A percentile compares a stretch with the other conserved stretches of the same genome.
phyloP scores from a whole-genome alignment of 1,139 yeast genomes.

The Scheffersomyces illinoinensis region DNA sequence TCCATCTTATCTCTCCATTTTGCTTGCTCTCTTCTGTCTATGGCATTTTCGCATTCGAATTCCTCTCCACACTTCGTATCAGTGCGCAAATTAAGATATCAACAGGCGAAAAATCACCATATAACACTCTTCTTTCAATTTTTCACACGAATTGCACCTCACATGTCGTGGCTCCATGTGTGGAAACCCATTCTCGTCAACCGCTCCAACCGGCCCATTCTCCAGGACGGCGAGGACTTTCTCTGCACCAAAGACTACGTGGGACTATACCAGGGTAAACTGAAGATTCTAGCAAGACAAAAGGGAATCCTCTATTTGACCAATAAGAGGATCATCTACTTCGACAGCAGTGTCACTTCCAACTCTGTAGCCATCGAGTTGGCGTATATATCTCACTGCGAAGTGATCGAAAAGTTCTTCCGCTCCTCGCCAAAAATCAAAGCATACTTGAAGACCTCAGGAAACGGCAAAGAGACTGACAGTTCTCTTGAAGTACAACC shows the following conservation, averaged over 20 bases:
- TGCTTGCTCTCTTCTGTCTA: background rate
- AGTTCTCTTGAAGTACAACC: slow-evolving; percentile 2
- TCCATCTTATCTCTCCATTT: background rate
- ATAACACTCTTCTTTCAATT: background rate
- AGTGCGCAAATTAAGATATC: background rate
- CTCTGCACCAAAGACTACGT: slow-evolving; percentile 53
- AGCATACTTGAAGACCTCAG: slow-evolving; percentile 21
- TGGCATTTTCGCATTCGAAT: background rate
- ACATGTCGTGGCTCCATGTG: slow-evolving; percentile 14
- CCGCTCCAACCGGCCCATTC: slow-evolving; percentile 49
- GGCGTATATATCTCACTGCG: slow-evolving; percentile 42
- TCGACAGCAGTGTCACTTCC: slow-evolving; percentile 51
- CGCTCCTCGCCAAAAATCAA: slow-evolving; percentile 78
- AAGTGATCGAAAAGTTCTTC: slow-evolving; percentile 63
- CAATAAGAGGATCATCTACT: slow-evolving; percentile 67
- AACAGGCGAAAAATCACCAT: background rate
- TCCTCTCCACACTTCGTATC: background rate
- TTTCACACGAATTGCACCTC: slow-evolving; percentile 4
- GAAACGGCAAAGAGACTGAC: slow-evolving; percentile 7
- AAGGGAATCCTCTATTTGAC: slow-evolving; percentile 81
- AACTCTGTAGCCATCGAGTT: slow-evolving; percentile 55
- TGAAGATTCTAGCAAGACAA: slow-evolving; percentile 64
- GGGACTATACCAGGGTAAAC: slow-evolving; percentile 72
- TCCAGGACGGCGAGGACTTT: slow-evolving; percentile 40
- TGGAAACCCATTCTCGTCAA: slow-evolving; percentile 46